Evolutionary conservation across 1,284 basidiomycete genomes (phyloP), one percentile per base, ranked within the genome.

Genomic region (Naganishia albida): DNA sequence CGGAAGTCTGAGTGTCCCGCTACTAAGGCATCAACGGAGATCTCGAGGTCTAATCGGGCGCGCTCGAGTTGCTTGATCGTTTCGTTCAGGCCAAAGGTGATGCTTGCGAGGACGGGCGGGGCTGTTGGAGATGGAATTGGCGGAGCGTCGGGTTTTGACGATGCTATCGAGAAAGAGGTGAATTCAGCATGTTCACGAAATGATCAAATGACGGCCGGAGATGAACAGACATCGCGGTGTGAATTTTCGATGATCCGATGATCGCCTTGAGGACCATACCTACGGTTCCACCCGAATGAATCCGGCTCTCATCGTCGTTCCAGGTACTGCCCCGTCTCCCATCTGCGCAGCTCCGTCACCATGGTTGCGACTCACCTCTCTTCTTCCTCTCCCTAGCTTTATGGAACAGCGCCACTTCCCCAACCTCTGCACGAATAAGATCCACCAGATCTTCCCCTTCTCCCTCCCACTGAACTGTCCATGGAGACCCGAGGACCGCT

Each of bases 51-150:
- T n/a, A 72, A 71, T 23, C 85, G 81, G 68, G 88, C 84, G 3
- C 66, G 70, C 76, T 94, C 91, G 13, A 94, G 81, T 20, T 81
- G 80, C 75, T 86, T 89, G 25, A 90, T 90, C 8, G 91, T 88
- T 72, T 86, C 82, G 72, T 93, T 94, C 70, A 93, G 87, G 13
- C 91, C 91, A 49, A 88, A 75, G 1, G 83, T 79, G 46, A 89
- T 70, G 73, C 88, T 83, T 13, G 81, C 69, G 15, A 86, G 75
- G 26, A 86, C 75, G 10, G 75, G 48, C 13, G 57, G 57, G 7
- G 38, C 23, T 7, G 20, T 18, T 13, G 34, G 38, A 26, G 44
- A 16, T 46, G 46, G 57, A 12, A 8, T 18, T 16, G 46, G 20
- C 10, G 26, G 57, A 25, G 51, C 51, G 34, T 12, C 20, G 28